These are phyloP conservation scores for Saccharomyces pastorianus DNA, from an alignment of 1,139 yeast genomes.

Conservation along the genomic window DNA sequence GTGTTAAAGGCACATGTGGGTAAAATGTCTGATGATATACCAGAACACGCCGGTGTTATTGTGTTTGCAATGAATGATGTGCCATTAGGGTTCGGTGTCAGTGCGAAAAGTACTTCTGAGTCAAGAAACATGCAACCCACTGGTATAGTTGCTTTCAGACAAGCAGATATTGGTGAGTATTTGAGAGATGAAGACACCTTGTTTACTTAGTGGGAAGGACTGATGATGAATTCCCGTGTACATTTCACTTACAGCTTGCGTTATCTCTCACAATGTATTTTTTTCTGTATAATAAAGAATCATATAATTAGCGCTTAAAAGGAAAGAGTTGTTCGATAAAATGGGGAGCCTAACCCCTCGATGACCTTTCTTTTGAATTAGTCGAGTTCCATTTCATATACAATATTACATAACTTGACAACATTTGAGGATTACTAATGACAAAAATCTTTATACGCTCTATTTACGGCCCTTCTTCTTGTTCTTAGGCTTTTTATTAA, in stretches of 20 bases:
- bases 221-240: not conserved
- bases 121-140: slow-evolving; percentile 85
- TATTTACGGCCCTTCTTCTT: slow-evolving; percentile 31
- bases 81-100: slow-evolving; percentile 92
- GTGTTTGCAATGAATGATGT: slow-evolving; percentile 86
- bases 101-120: slow-evolving; percentile 88
- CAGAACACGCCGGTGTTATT: slow-evolving; percentile 95
- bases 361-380: not conserved
- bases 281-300: not conserved
- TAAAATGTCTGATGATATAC: slow-evolving; percentile 92
- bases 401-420: slow-evolving; percentile 1
- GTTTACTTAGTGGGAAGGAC: slow-evolving; percentile 49
- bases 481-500: slow-evolving; percentile 24
- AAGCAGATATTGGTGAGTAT: slow-evolving; percentile 96
- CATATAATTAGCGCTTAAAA: not conserved
- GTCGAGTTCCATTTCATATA: not conserved
- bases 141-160: slow-evolving; percentile 91
- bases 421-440: slow-evolving; percentile 3
- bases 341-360: slow-evolving; percentile 4
- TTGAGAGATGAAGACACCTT: slow-evolving; percentile 95
- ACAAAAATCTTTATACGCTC: not conserved
- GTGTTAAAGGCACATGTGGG: slow-evolving; percentile 95
- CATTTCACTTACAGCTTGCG: not conserved
- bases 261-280: not conserved
- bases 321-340: not conserved